Evolutionary conservation across 305 asterid species (phyloP), one percentile per base, ranked within the genome.

Genomic region (Nicotiana rustica): DNA sequence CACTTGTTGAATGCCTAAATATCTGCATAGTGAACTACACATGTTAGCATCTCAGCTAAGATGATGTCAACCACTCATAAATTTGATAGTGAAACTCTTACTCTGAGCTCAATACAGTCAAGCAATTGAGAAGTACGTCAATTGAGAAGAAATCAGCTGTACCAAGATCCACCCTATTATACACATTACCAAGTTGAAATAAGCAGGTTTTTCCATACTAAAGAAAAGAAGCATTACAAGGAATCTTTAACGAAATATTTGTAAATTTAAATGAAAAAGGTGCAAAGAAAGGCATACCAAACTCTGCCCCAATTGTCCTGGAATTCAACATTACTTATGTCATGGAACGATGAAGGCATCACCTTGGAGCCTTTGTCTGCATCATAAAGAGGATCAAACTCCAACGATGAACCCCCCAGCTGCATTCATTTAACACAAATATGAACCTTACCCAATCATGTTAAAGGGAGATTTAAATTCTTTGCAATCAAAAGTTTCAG

Each of bases 261-360:
- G 52, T 9, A 44, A 44, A 44, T 76, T 17, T 76, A 9, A 76
- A 4, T 8, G 10, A 6, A 25, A 64, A 59, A 2, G 41, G 41
- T 19, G 14, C 35, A 35, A 18, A 59, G 77, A 67, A 78, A 84
- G 55, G 35, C 93, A 41, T 88, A 95, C 98, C 99, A 95, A 84
- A 95, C 91, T 83, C 97, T 86, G 79, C 93, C 95, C 99, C 97
- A 94, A 83, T 94, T 95, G 88, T 95, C 98, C 85, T 94, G 99
- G 88, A 95, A 95, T 86, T 95, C 99, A 44, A 95, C 92, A 2
- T 94, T 91, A 59, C 99, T 83, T 70, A 93, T 95, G 79, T 95
- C 97, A 85, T 95, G 99, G 84, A 95, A 95, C 10, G 97, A 94
- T 3, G 97, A 92, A 67, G 96, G 97, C 95, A 94, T 91, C 92